Conservation (phyloP, 202 grass and related monocot genomes). For the Cymbopogon flexuosus region DNA sequence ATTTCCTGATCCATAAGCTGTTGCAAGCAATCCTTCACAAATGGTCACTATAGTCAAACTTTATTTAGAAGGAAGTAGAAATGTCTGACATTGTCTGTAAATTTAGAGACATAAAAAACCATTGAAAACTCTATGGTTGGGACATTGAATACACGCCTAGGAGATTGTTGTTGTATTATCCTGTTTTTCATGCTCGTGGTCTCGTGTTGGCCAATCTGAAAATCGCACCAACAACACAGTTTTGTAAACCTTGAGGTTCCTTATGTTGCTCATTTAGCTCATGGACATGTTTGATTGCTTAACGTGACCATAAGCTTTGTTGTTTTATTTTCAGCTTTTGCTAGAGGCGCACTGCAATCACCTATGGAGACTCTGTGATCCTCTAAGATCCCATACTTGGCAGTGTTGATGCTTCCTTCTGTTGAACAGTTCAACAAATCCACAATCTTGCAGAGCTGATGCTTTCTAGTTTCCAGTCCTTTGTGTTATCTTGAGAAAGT, state of each 20-base stretch:
- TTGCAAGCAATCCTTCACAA: background rate
- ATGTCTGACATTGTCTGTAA: background rate
- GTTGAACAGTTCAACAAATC: background rate
- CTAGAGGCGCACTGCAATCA: background rate
- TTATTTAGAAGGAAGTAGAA: too few species aligned
- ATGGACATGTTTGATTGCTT: background rate
- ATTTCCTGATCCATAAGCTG: background rate
- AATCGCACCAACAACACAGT: background rate
- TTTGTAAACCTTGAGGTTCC: background rate
- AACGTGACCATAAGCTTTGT: background rate
- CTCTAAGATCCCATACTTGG: background rate
- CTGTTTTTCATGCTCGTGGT: background rate
- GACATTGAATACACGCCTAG: too few species aligned
- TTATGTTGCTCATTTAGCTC: background rate
- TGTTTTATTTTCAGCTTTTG: background rate
- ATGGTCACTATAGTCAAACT: too few species aligned
- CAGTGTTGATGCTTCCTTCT: background rate
- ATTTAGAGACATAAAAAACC: too few species aligned
- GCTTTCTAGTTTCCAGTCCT: background rate
- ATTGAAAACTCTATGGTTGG: too few species aligned
- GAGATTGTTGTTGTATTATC: background rate
- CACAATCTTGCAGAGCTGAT: background rate
- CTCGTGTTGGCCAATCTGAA: background rate
- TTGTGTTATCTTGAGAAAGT: too few species aligned
- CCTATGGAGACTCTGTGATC: background rate